Evolutionary conservation across 2,329 filamentous ascomycete genomes (phyloP), one percentile per base, ranked within the genome.

Genomic region (Pyrenophora seminiperda): DNA sequence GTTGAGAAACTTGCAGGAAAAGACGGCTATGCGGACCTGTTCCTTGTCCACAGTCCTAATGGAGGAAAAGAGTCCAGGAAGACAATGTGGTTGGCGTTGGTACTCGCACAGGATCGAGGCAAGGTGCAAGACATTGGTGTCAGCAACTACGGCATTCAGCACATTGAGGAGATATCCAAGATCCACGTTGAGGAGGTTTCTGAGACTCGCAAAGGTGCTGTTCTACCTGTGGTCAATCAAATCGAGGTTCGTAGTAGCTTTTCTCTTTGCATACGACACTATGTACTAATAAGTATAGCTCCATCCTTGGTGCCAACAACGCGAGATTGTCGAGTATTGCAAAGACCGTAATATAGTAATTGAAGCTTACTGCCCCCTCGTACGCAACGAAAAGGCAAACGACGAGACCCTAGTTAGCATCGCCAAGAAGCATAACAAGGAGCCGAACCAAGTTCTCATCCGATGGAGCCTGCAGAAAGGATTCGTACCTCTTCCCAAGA

Each of bases 401-500:
- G 88, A 95, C 56, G 76, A 82, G 55, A 83, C 81, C 10, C 76
- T 94, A 24, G 79, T 81, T 51, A 77, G 77, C 11, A 74, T 95
- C 48, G 83, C 86, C 1, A 77, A 86, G 62, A 92, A 91, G 75
- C 83, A 94, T 70, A 79, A 79, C 57, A 91, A 88, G 75, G 83
- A 83, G 6, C 83, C 87, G 51, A 87, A 89, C 7, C 91, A 96
- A 78, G 76, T 96, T 7, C 73, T 96, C 64, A 75, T 96, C 41
- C 81, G 91, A 56, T 96, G 90, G 81, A 89, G 88, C 60, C 72
- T 96, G 73, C 89, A 96, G 73, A 92, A 90, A 75, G 87, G 68
- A 15, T 73, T 63, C 43, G 68, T 73, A 10, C 66, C 73, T 2
- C 62, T 75, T 2, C 73, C 73, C 0, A 75, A 75, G 57, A 74